Evolutionary conservation across 208 protist species (phyloP).

Genomic region (Leishmania tarentolae): DNA sequence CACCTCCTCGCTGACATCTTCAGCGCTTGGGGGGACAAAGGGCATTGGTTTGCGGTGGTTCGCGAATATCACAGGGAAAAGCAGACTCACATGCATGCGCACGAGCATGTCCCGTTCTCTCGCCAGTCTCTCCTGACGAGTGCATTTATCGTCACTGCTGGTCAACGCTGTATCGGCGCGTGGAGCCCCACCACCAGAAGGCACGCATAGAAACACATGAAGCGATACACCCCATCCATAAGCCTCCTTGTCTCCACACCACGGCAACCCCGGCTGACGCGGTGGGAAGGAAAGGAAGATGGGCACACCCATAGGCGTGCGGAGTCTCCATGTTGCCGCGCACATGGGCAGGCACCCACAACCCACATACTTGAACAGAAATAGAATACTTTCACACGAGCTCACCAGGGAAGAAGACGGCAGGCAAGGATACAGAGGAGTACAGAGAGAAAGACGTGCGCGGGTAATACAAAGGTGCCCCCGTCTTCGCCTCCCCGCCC

Average conservation of each 20-base stretch:
- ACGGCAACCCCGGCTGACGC: no score
- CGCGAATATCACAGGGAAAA: neutral
- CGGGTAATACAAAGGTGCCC: neutral
- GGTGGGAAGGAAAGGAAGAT: neutral
- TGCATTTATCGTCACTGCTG: no score
- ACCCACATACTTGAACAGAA: neutral
- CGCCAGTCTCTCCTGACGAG: neutral
- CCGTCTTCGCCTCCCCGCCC: no score
- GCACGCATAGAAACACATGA: neutral
- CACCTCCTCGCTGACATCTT: neutral
- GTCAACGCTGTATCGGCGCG: neutral
- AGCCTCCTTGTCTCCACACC: no score
- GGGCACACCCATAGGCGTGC: neutral
- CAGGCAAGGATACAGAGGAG: neutral
- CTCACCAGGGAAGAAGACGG: neutral
- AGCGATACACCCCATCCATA: no score
- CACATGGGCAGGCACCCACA: neutral
- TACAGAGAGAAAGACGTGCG: neutral
- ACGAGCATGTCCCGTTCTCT: neutral
- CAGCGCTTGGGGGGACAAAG: neutral
- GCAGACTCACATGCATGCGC: neutral
- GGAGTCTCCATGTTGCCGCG: neutral
- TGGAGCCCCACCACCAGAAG: neutral
- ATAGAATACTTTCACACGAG: neutral
- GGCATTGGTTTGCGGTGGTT: neutral